phyloP scores from a whole-genome alignment of 2,329 filamentous ascomycete species.

The Chaetoscypha palmicola region DNA sequence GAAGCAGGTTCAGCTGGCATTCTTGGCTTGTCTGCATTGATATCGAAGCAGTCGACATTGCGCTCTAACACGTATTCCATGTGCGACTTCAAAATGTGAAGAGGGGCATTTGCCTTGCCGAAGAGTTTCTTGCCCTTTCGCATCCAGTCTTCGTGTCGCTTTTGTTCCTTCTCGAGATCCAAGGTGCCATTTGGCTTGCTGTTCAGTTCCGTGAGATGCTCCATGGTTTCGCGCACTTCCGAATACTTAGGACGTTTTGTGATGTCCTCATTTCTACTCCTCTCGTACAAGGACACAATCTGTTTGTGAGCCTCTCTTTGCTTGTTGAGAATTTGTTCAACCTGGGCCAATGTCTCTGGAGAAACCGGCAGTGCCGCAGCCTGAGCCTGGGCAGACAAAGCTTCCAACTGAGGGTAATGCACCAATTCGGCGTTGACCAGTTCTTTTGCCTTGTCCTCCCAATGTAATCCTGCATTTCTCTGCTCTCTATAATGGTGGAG shows the following conservation, averaged over 20 bases:
- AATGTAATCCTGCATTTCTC: slow-evolving; percentile 68
- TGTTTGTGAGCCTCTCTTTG: slow-evolving; percentile 89
- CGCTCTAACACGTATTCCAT: slow-evolving; percentile 89
- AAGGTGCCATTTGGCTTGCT: slow-evolving; percentile 87
- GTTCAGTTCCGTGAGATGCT: slow-evolving; percentile 79
- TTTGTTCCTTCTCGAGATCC: slow-evolving; percentile 89
- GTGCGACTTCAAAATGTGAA: slow-evolving; percentile 91
- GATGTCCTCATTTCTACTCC: slow-evolving; percentile 68
- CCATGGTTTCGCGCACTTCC: slow-evolving; percentile 86
- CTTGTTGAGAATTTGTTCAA: slow-evolving; percentile 91
- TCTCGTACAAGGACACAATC: slow-evolving; percentile 74
- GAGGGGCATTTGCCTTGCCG: slow-evolving; percentile 91
- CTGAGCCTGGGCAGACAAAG: slow-evolving; percentile 74
- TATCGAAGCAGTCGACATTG: slow-evolving; percentile 86
- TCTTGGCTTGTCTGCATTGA: slow-evolving; percentile 74
- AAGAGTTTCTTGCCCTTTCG: slow-evolving; percentile 95
- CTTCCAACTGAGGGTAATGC: slow-evolving; percentile 91
- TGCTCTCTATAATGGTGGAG: slow-evolving; percentile 71
- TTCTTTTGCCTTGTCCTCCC: slow-evolving; percentile 90
- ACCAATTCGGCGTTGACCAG: slow-evolving; percentile 86
- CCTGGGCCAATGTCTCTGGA: slow-evolving; percentile 67
- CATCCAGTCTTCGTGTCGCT: slow-evolving; percentile 98
- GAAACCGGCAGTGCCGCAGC: slow-evolving; percentile 69
- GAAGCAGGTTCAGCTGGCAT: slow-evolving; percentile 89
- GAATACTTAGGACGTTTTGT: slow-evolving; percentile 76